Conservation (phyloP, 129 eudicot genomes). For the Sambucus nigra region DNA sequence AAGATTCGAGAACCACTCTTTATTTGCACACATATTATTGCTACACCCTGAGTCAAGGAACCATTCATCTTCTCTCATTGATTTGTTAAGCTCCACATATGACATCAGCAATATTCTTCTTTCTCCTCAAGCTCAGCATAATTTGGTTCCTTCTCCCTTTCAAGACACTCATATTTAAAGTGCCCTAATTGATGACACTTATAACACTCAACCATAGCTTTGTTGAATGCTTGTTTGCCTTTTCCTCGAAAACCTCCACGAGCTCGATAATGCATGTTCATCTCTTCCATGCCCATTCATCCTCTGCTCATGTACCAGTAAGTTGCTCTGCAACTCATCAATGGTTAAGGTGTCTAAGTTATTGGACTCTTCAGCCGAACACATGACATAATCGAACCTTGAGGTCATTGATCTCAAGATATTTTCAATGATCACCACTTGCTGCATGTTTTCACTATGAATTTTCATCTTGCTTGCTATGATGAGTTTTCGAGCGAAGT, state of each 20-base stretch:
- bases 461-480: slow-evolving; percentile 1
- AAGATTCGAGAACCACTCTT: neutral
- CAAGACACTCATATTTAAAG: neutral
- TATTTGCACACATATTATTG: neutral
- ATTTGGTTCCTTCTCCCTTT: neutral
- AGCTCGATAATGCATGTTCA: neutral
- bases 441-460: neutral
- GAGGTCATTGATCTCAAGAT: too few species aligned
- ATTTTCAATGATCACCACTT: neutral
- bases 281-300: neutral
- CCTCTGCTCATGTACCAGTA: neutral
- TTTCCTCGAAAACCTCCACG: slow-evolving; percentile 1
- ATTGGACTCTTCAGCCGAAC: too few species aligned
- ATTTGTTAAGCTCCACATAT: neutral
- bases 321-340: slow-evolving; percentile 1
- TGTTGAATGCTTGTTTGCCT: neutral
- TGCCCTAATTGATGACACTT: too few species aligned
- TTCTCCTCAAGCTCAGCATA: neutral
- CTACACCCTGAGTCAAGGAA: too few species aligned
- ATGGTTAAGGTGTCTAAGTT: too few species aligned
- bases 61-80: neutral
- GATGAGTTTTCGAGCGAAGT: neutral
- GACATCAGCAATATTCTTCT: neutral
- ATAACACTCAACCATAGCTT: neutral
- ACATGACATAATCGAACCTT: neutral